phyloP scores from a whole-genome alignment of 139 green algal species.

The Tetraselmis striata region DNA sequence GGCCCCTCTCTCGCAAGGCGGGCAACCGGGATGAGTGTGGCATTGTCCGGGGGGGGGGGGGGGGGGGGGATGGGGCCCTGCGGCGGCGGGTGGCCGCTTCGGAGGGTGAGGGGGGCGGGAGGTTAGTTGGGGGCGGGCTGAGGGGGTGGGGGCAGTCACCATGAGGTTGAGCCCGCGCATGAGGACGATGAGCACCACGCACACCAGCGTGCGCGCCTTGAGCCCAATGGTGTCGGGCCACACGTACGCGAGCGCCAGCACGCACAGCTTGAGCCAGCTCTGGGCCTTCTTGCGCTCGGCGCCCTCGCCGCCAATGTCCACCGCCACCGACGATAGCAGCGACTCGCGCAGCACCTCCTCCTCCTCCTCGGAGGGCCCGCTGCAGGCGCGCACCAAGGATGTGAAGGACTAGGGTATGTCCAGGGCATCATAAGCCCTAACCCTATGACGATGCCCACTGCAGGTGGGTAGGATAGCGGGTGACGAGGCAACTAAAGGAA shows the following conservation, averaged over 20 bases:
- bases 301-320: not conserved
- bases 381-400: not conserved
- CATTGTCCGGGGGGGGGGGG: too few species aligned
- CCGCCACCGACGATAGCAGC: constrained; percentile 12
- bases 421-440: not conserved
- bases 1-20: too few species aligned
- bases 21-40: too few species aligned
- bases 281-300: constrained; percentile 7
- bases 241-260: constrained; percentile 38
- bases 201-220: constrained; percentile 35
- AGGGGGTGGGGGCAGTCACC: not conserved
- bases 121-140: too few species aligned
- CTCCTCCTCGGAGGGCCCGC: constrained; percentile 12
- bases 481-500: too few species aligned
- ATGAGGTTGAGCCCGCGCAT: constrained; percentile 70
- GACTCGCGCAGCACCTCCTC: constrained; percentile 21
- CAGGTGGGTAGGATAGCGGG: too few species aligned
- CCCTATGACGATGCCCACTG: not conserved
- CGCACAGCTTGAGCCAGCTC: constrained; percentile 31
- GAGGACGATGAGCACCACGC: constrained; percentile 54
- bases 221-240: constrained; percentile 36
- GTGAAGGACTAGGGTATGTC: not conserved
- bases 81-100: too few species aligned
- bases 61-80: too few species aligned
- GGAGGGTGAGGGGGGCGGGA: too few species aligned